phyloP scores from a whole-genome alignment of 2,329 filamentous ascomycete species.

The Alternaria novae-zelandiae region DNA sequence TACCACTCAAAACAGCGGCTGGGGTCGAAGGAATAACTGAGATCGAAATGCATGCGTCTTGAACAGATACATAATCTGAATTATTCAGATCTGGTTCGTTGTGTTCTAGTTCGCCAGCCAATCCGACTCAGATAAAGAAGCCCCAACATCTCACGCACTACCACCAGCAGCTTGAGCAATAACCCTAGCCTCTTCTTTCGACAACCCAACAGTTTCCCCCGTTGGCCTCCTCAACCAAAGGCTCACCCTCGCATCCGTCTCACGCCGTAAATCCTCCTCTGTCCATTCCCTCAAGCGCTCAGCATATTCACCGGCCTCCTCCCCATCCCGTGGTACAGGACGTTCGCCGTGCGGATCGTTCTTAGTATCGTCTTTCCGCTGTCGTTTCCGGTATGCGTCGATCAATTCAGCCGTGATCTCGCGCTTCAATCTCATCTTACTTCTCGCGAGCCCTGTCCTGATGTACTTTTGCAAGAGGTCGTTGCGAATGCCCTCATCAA shows the following conservation, averaged over 20 bases:
- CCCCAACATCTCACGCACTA: not conserved
- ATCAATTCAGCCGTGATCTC: not conserved
- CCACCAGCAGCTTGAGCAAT: not conserved
- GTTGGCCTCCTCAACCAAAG: not conserved
- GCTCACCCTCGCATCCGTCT: not conserved
- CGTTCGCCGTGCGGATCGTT: not conserved
- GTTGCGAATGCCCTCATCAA: not conserved
- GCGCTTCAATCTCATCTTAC: not conserved
- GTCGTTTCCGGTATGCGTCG: not conserved
- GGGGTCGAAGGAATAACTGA: not conserved
- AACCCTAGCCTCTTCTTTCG: not conserved
- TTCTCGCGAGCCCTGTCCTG: accelerated
- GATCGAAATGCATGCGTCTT: not conserved
- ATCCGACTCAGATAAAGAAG: not conserved
- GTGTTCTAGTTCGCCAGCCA: not conserved
- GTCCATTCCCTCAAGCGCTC: not conserved
- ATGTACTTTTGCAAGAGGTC: not conserved
- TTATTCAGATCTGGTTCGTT: not conserved
- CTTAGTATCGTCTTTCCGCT: not conserved
- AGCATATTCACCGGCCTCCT: not conserved
- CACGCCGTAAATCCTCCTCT: not conserved
- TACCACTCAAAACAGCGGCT: not conserved
- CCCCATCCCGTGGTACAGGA: not conserved
- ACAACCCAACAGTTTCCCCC: not conserved
- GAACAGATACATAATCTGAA: not conserved